These are phyloP conservation scores for Piedraia hortae DNA, from an alignment of 2,329 filamentous ascomycete genomes.

Conservation along the genomic window DNA sequence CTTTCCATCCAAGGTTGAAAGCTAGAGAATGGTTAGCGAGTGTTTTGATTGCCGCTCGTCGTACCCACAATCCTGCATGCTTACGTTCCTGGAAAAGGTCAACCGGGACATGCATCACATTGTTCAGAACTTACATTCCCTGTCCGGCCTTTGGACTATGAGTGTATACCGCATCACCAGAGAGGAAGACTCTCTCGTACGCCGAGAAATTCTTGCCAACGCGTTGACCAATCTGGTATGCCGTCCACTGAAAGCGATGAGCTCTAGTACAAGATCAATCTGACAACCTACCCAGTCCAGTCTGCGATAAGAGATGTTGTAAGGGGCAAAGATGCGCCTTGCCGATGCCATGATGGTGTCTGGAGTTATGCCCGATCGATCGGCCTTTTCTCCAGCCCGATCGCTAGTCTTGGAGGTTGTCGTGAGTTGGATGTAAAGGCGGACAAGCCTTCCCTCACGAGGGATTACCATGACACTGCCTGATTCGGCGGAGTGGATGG, in stretches of 20 bases:
- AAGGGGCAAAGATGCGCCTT: conserved; percentile 34
- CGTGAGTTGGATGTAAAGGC: conserved; percentile 9
- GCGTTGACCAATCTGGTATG: conserved; percentile 50
- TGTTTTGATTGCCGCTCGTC: background rate
- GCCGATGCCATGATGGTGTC: conserved; percentile 29
- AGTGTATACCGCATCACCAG: conserved; percentile 51
- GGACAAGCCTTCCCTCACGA: conserved; percentile 20
- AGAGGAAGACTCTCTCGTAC: conserved; percentile 42
- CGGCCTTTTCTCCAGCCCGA: conserved; percentile 27
- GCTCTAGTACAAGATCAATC: no score
- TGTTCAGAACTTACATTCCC: conserved; percentile 38
- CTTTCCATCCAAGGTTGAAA: conserved; percentile 1
- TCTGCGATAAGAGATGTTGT: conserved; percentile 15
- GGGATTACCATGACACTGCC: conserved; percentile 58
- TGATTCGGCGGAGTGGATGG: conserved; percentile 34
- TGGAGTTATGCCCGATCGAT: conserved; percentile 41
- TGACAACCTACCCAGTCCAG: no score
- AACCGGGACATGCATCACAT: no score
- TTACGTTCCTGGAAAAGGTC: no score
- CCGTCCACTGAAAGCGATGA: no score
- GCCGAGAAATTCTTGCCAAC: conserved; percentile 20
- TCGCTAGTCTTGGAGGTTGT: conserved; percentile 16
- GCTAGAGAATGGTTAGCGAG: background rate
- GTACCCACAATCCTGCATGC: conserved; percentile 15
- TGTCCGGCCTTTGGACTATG: conserved; percentile 32